phyloP scores from a whole-genome alignment of 225 moss, liverwort and hornwort genomes.

The Antitrichia curtipendula region DNA sequence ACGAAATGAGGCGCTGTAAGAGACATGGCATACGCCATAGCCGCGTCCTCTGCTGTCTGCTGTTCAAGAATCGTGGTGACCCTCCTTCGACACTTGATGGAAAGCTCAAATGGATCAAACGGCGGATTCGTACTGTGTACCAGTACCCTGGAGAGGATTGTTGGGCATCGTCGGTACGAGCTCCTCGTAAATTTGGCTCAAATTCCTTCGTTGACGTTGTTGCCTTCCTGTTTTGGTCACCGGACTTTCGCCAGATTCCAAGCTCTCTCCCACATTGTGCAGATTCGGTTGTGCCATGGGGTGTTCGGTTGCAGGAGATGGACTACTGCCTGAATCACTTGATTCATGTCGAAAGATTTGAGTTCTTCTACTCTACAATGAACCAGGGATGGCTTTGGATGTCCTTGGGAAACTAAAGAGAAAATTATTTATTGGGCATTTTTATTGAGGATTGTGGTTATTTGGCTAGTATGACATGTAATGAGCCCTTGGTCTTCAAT shows the following conservation, averaged over 20 bases:
- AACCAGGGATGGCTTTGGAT: not conserved
- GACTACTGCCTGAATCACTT: not conserved
- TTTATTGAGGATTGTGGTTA: not conserved
- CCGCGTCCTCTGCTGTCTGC: not conserved
- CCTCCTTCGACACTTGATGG: not conserved
- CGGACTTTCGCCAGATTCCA: not conserved
- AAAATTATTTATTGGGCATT: not conserved
- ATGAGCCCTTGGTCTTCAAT: too few relatives aligned
- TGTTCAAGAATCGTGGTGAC: not conserved
- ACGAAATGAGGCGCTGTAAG: not conserved
- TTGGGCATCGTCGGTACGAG: not conserved
- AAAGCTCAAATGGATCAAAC: not conserved
- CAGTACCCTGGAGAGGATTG: not conserved
- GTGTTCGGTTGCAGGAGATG: not conserved
- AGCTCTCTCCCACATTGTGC: not conserved
- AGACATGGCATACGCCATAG: not conserved
- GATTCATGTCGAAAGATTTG: not conserved
- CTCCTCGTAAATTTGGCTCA: not conserved
- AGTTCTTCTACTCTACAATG: not conserved
- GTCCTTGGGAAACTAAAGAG: not conserved
- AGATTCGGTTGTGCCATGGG: not conserved
- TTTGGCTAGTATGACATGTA: too few relatives aligned
- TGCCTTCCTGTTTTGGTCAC: not conserved
- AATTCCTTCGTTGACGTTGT: not conserved
- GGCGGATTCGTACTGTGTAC: not conserved